Conservation (phyloP, 164 flowering plant species). For the Tinospora cordifolia region DNA sequence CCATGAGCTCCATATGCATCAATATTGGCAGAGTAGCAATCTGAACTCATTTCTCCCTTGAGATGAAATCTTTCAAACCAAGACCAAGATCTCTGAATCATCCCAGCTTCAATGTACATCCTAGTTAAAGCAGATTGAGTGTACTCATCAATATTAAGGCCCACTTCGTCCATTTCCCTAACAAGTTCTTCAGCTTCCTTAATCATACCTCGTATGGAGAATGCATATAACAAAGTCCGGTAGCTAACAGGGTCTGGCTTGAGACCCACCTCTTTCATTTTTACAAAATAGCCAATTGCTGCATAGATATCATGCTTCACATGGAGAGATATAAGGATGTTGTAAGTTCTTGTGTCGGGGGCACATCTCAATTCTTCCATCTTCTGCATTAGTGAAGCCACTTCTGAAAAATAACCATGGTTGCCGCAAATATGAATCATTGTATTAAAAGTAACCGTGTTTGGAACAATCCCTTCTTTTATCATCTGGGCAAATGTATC, state of each 20-base stretch:
- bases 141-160: constrained; percentile 70
- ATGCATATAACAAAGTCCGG: constrained; percentile 81
- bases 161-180: constrained; percentile 62
- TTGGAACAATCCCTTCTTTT: constrained; percentile 58
- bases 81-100: constrained; percentile 69
- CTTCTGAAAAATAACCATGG: constrained; percentile 63
- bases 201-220: constrained; percentile 76
- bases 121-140: constrained; percentile 82
- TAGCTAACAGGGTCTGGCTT: constrained; percentile 74
- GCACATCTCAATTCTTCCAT: constrained; percentile 70
- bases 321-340: constrained; percentile 76
- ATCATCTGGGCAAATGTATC: constrained; percentile 61
- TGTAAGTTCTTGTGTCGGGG: constrained; percentile 86
- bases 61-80: constrained; percentile 82
- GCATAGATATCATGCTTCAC: constrained; percentile 52
- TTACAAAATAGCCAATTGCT: constrained; percentile 49
- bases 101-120: constrained; percentile 75
- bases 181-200: constrained; percentile 60
- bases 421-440: constrained; percentile 90
- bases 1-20: constrained; percentile 93
- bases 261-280: constrained; percentile 61
- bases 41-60: constrained; percentile 60
- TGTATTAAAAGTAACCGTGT: constrained; percentile 82
- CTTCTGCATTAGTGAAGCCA: constrained; percentile 48
- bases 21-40: constrained; percentile 84